Conservation (phyloP, 306 rosid genomes). For the Prunus fruticosa region DNA sequence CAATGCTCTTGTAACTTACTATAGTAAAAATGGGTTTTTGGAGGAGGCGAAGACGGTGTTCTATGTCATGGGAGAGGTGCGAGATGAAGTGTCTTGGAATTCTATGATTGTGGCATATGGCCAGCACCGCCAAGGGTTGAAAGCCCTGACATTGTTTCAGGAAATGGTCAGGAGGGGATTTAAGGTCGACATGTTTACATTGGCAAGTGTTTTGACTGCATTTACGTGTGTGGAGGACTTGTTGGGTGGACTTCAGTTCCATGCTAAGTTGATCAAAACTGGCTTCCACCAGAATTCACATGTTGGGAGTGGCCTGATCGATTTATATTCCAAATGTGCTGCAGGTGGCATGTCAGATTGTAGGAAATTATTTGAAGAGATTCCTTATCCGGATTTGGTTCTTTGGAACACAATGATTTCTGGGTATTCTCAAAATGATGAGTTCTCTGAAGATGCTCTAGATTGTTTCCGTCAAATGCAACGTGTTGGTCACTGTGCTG, state of each 20-base stretch:
- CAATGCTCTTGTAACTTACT: conserved; percentile 51
- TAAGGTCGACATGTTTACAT: conserved; percentile 68
- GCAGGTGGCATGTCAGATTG: conserved; percentile 61
- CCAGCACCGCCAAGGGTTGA: conserved; percentile 59
- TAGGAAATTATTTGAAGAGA: conserved; percentile 67
- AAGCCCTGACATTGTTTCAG: conserved; percentile 57
- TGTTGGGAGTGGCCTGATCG: conserved; percentile 81
- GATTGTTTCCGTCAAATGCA: conserved; percentile 61
- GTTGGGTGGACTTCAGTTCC: conserved; percentile 72
- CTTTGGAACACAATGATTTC: conserved; percentile 89
- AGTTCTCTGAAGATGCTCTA: conserved; percentile 65
- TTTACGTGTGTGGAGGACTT: conserved; percentile 63
- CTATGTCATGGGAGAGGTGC: conserved; percentile 44
- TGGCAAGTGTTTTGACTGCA: conserved; percentile 82
- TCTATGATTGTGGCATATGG: conserved; percentile 71
- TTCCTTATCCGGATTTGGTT: conserved; percentile 64
- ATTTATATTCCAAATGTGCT: conserved; percentile 75
- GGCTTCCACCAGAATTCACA: conserved; percentile 75
- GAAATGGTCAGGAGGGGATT: conserved; percentile 58
- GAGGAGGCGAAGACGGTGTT: conserved; percentile 40
- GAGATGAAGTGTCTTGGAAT: conserved; percentile 82
- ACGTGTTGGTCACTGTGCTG: conserved; percentile 49
- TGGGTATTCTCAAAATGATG: conserved; percentile 65
- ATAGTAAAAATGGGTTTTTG: conserved; percentile 49
- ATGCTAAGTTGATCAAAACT: conserved; percentile 69